A percentile compares a stretch with the other conserved stretches of the same genome.
Evolutionary conservation across 148 eudicot genomes (phyloP).

Genomic region (Cornus controversa): DNA sequence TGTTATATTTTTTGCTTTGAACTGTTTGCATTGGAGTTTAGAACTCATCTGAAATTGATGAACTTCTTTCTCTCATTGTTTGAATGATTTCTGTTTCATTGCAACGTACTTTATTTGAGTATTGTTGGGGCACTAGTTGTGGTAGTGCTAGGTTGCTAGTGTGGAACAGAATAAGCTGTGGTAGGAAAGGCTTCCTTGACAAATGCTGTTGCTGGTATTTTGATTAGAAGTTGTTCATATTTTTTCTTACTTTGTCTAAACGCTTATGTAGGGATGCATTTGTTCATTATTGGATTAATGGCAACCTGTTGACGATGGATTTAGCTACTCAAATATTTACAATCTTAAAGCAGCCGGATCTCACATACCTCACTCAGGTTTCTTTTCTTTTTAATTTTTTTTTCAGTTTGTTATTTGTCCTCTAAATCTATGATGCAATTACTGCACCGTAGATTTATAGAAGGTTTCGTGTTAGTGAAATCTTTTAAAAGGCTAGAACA

Average conservation of each 20-base stretch:
- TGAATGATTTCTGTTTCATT: neutral
- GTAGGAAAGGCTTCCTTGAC: too few species aligned
- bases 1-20: neutral
- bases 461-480: too few species aligned
- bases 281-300: constrained; percentile 89
- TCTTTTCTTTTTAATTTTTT: constrained; percentile 8
- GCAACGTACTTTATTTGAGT: neutral
- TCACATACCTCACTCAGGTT: constrained; percentile 62
- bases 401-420: neutral
- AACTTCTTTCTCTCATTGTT: neutral
- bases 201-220: neutral
- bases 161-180: neutral
- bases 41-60: neutral
- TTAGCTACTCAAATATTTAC: constrained; percentile 68
- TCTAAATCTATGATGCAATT: neutral
- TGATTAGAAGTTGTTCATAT: neutral
- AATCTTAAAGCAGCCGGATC: constrained; percentile 78
- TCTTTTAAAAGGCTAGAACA: neutral
- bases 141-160: neutral
- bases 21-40: neutral
- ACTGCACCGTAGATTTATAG: too few species aligned
- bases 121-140: too few species aligned
- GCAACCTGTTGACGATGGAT: constrained; percentile 82
- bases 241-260: constrained; percentile 8
- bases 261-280: constrained; percentile 69